Evolutionary conservation across 768 basidiomycete species (phyloP).

Genomic region (Lactifluus hygrophoroides): DNA sequence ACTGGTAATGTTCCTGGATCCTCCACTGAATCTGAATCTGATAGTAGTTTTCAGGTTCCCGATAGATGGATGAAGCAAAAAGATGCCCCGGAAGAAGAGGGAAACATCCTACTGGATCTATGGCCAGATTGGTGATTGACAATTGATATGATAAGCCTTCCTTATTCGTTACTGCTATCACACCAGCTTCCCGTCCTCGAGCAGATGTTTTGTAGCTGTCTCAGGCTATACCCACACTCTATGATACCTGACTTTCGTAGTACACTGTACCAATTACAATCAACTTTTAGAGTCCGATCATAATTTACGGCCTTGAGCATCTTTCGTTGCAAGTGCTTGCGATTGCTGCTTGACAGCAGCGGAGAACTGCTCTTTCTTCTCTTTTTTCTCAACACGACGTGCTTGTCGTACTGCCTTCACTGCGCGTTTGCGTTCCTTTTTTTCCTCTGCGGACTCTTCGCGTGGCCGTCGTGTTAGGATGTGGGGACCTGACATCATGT

Average conservation of each 20-base stretch:
- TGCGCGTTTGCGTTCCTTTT: constrained; percentile 60
- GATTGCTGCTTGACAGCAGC: constrained; percentile 57
- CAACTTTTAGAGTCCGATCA: constrained; percentile 13
- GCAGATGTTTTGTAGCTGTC: constrained; percentile 6
- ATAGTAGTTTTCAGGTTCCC: constrained; percentile 48
- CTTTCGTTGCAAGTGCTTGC: constrained; percentile 36
- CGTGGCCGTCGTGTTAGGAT: constrained; percentile 62
- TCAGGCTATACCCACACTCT: constrained; percentile 15
- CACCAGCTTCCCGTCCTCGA: not conserved
- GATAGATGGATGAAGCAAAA: constrained; percentile 89
- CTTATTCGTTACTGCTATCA: not conserved
- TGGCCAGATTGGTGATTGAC: constrained; percentile 34
- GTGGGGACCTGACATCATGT: constrained; percentile 26
- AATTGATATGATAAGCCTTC: not conserved
- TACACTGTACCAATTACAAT: not conserved
- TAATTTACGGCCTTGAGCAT: constrained; percentile 28
- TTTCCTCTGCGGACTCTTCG: constrained; percentile 69
- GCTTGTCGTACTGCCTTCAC: constrained; percentile 58
- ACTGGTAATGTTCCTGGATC: constrained; percentile 40
- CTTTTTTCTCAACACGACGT: constrained; percentile 61
- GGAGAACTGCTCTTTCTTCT: constrained; percentile 52
- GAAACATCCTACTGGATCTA: constrained; percentile 30
- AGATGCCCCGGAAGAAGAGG: constrained; percentile 71
- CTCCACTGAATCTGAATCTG: not conserved
- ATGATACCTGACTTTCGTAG: constrained; percentile 1